phyloP scores from a whole-genome alignment of 768 basidiomycete species.

The Tricholoma furcatifolium region DNA sequence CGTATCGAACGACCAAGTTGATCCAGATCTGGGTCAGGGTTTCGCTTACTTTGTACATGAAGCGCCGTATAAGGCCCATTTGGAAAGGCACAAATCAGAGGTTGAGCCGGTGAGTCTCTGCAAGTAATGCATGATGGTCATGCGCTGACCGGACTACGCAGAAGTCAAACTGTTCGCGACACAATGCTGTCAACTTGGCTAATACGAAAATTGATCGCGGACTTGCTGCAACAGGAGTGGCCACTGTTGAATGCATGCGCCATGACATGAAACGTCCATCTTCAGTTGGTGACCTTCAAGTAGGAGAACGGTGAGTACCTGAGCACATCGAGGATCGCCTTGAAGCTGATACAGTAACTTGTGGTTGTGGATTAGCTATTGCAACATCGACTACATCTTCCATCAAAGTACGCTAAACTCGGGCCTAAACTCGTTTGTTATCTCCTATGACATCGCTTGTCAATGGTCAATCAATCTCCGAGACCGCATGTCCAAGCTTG shows the following conservation, averaged over 20 bases:
- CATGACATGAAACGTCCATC: conserved; percentile 28
- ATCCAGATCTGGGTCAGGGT: conserved; percentile 11
- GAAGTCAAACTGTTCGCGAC: too few relatives aligned
- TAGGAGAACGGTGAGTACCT: too few relatives aligned
- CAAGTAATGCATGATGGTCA: too few relatives aligned
- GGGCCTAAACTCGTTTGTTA: not conserved
- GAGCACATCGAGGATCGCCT: conserved; percentile 33
- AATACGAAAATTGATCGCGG: too few relatives aligned
- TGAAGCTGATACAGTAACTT: not conserved
- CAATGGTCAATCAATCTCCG: too few relatives aligned
- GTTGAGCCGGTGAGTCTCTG: too few relatives aligned
- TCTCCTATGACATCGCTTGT: conserved; percentile 22
- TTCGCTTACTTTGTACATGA: conserved; percentile 16
- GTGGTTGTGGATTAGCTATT: too few relatives aligned
- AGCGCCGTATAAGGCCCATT: conserved; percentile 21
- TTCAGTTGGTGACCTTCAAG: conserved; percentile 27
- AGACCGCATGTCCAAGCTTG: conserved; percentile 9
- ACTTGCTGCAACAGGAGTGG: conserved; percentile 24
- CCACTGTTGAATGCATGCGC: conserved; percentile 24
- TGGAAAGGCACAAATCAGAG: too few relatives aligned
- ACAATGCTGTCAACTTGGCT: too few relatives aligned
- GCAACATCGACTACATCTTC: too few relatives aligned
- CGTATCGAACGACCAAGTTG: not conserved
- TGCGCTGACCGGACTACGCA: too few relatives aligned
- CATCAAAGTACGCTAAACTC: conserved; percentile 4